Conservation (phyloP, 2,329 filamentous ascomycete species). For the Zasmidium citrigriseum region DNA sequence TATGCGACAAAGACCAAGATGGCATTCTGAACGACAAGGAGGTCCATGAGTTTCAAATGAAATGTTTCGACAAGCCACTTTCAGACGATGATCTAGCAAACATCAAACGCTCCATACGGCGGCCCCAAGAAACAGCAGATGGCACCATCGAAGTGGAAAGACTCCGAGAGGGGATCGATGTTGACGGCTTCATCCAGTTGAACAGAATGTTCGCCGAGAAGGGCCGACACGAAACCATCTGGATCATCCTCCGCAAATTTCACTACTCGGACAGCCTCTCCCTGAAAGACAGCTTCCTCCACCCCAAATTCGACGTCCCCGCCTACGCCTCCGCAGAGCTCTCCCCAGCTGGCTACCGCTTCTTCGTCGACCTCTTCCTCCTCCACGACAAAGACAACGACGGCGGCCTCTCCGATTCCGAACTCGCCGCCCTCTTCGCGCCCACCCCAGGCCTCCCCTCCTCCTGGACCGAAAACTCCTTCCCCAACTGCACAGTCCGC, state of each 20-base stretch:
- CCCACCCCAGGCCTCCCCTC: constrained; percentile 86
- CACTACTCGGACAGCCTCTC: constrained; percentile 96
- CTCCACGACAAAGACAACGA: constrained; percentile 98
- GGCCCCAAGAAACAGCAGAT: constrained; percentile 36
- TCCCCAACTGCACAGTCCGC: constrained; percentile 89
- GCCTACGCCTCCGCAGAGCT: constrained; percentile 90
- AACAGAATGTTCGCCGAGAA: constrained; percentile 98
- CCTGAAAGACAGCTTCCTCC: constrained; percentile 85
- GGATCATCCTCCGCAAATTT: constrained; percentile 93
- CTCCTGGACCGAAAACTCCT: constrained; percentile 85
- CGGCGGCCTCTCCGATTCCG: constrained; percentile 82
- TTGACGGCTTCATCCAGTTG: constrained; percentile 80
- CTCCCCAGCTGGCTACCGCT: constrained; percentile 90
- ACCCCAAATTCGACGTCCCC: constrained; percentile 91
- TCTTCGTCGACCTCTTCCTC: constrained; percentile 95
- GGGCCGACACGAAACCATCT: constrained; percentile 95
- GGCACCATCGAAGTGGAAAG: constrained; percentile 17
- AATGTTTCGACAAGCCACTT: constrained; percentile 87
- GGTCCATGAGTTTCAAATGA: constrained; percentile 84
- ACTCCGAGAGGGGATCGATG: constrained; percentile 74
- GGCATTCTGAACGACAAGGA: constrained; percentile 87
- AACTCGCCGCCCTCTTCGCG: constrained; percentile 83
- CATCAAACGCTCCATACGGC: constrained; percentile 84
- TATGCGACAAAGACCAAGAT: constrained; percentile 95
- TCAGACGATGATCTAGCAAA: constrained; percentile 80